Evolutionary conservation across 2,329 filamentous ascomycete genomes (phyloP), one percentile per base, ranked within the genome.

Genomic region (Penicillium sp.): DNA sequence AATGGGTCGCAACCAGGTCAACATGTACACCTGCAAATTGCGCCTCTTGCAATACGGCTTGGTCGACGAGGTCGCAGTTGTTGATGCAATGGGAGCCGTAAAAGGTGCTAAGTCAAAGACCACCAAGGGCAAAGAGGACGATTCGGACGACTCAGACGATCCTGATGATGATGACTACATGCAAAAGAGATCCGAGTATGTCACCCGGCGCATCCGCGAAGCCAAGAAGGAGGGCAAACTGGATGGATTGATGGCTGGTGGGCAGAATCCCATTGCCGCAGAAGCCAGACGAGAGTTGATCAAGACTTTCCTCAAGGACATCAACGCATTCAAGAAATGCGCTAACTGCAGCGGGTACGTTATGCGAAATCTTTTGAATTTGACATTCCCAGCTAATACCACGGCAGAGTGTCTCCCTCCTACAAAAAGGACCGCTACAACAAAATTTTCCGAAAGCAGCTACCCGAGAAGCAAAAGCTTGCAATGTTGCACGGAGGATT

Each of bases 341-440:
- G 79, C 78, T 38, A 84, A 79, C 60, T 88, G 85, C 69, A 76
- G 77, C 62, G 83, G 79, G 78, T 79, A 71, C 64, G 75, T 66
- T 51, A 27, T 43, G 16, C 32, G 26, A 30, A 26, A 47, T 16
- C 18, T 35, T 23, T 29, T 35, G 42, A 51, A 10, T 43, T 57
- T 51, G 35, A 30, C 38, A 29, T 53, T 44, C 50, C 55, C 2
- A n/a, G 56, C 64, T 68, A 60, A 68, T 57, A 26, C 41, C n/a
- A 10, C 40, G 7, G 8, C 57, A 89, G 88, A 27, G 84, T 94
- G 57, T 92, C 89, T 13, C 92, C 91, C 10, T 79, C 80, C 2
- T 97, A 90, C 74, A 86, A 93, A 64, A 97, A 96, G 71, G 93
- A 99, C 67, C 83, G 88, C 40, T 94, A 86, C 66, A 88, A 92